Evolutionary conservation across 2,329 filamentous ascomycete species (phyloP), one percentile per base, ranked within the genome.

Genomic region (Botrytis fabae): DNA sequence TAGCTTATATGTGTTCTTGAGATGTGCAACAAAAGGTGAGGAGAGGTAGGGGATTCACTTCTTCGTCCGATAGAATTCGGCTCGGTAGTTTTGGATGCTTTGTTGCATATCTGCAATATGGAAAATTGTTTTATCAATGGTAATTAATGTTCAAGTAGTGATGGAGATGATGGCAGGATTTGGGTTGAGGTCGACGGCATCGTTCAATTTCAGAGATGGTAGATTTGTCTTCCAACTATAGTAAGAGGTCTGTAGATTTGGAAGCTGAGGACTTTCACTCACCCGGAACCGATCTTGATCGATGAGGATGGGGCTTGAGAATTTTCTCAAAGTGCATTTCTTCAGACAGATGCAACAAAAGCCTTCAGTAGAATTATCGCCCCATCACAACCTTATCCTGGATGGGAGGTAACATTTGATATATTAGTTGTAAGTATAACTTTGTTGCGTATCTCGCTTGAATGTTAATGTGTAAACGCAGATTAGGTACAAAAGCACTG

Each of bases 251-350:
- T 6, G 25, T 14, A n/a, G n/a, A 28, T 8, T 6, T 54, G 6
- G 14, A 54, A 28, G 12, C 12, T 18, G 14, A 54, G 51, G 8
- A 3, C 51, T 54, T 54, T 12, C 6, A 7, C 6, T 54, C 12
- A 22, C 46, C 18, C 20, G 20, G 10, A 10, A 16, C n/a, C 48
- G 12, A n/a, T 51, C 10, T 22, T 51, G 48, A 28, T 54, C 6
- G 14, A 18, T 28, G 51, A 54, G 14, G 14, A 18, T 28, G 6
- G 51, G 12, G 6, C 6, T 8, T 18, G 48, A 51, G 48, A 51
- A 1, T 1, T 1, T 6, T 7, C 14, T n/a, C 6, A 14, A 2
- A n/a, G 6, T 18, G 8, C 1, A 8, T 16, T 54, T 16, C 14
- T 54, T 18, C 2, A 54, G 51, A 54, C n/a, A 54, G 28, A 5